These are phyloP conservation scores for Cornus suecica DNA, from an alignment of 148 eudicot species.

Conservation along the genomic window DNA sequence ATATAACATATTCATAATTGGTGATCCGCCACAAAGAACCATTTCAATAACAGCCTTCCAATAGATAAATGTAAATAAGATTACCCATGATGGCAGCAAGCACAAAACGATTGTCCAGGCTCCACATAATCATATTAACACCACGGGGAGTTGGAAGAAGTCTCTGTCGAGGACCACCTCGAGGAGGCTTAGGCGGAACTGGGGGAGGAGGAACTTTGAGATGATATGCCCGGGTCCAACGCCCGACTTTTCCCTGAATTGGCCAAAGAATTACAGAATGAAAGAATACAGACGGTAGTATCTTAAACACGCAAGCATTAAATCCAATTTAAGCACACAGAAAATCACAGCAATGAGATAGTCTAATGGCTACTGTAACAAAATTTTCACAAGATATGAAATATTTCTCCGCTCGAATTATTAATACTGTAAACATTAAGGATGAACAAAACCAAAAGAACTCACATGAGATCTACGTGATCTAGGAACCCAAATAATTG, in stretches of 20 bases:
- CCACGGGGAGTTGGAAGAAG: constrained; percentile 97
- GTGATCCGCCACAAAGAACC: neutral
- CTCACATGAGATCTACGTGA: constrained; percentile 93
- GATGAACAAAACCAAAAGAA: constrained; percentile 11
- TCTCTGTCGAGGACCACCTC: constrained; percentile 98
- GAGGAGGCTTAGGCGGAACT: constrained; percentile 86
- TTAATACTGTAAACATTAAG: neutral
- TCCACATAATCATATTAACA: constrained; percentile 98
- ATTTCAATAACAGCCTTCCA: neutral
- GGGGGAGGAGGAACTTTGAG: constrained; percentile 99
- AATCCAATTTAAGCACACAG: neutral
- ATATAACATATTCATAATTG: too few relatives aligned
- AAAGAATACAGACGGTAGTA: neutral
- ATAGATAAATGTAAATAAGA: constrained; percentile 4
- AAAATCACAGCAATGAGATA: neutral
- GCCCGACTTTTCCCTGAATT: constrained; percentile 73
- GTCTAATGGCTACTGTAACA: neutral
- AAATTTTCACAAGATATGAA: neutral
- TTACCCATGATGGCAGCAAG: constrained; percentile 99
- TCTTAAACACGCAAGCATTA: neutral
- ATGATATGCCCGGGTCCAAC: constrained; percentile 91
- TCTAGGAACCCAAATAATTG: constrained; percentile 90
- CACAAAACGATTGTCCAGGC: constrained; percentile 96
- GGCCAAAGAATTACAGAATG: constrained; percentile 8
- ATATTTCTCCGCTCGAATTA: neutral